A percentile compares a stretch with the other conserved stretches of the same genome.
Conservation (phyloP, 2,329 filamentous ascomycete species). For the Colletotrichum navitas region DNA sequence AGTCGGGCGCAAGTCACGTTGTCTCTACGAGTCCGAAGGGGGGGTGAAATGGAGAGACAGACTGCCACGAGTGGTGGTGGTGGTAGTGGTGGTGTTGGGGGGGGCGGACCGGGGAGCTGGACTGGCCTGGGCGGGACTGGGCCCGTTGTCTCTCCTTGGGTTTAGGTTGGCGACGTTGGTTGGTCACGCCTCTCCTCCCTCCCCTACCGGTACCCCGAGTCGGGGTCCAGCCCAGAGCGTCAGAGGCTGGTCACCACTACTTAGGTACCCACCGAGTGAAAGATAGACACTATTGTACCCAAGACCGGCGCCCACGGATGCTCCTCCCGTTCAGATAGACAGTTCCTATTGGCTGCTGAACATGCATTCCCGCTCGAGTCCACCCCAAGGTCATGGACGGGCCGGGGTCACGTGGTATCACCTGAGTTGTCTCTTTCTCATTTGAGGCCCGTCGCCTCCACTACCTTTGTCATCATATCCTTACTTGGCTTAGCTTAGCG, state of each 20-base stretch:
- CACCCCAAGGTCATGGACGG: slow-evolving; percentile 15
- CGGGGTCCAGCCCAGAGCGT: slow-evolving; percentile 27
- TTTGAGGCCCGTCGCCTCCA: not conserved
- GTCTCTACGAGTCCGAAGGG: not conserved
- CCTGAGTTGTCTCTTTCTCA: not conserved
- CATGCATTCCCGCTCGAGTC: slow-evolving; percentile 13
- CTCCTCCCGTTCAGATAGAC: not conserved
- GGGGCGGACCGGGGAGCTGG: not conserved
- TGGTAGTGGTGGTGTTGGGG: not conserved
- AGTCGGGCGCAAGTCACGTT: slow-evolving; percentile 37
- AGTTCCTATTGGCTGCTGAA: slow-evolving; percentile 16
- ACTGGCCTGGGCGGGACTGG: slow-evolving; percentile 3
- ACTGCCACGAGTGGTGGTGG: not conserved
- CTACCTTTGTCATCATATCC: not conserved
- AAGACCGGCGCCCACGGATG: slow-evolving; percentile 12
- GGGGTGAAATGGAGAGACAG: not conserved
- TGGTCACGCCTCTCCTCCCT: not conserved
- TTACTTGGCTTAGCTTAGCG: not conserved
- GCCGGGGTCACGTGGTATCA: slow-evolving; percentile 30
- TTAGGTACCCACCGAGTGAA: no score
- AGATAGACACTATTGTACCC: no score
- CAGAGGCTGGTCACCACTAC: not conserved
- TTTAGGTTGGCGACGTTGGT: slow-evolving; percentile 11
- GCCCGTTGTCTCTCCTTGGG: not conserved
- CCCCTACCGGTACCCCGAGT: slow-evolving; percentile 6